These are phyloP conservation scores for Cryptococcus floricola DNA, from an alignment of 1,284 basidiomycete genomes.

Conservation along the genomic window DNA sequence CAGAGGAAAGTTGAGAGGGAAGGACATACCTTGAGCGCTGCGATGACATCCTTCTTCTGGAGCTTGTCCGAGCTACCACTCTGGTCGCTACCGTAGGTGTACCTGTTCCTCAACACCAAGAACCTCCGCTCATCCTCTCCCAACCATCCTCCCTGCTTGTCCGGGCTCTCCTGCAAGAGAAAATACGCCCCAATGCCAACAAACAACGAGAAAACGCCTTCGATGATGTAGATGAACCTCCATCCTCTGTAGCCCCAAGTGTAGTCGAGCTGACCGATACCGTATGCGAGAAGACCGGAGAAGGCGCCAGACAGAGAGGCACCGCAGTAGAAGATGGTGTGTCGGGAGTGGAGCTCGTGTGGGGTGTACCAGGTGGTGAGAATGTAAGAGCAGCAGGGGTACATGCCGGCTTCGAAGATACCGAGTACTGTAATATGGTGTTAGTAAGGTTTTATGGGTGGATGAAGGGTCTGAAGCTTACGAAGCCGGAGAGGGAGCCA, in stretches of 20 bases:
- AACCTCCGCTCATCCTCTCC: slow-evolving; percentile 18
- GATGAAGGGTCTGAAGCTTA: slow-evolving; percentile 1
- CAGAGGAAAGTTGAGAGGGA: not conserved
- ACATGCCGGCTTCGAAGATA: slow-evolving; percentile 24
- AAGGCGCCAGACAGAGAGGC: slow-evolving; percentile 24
- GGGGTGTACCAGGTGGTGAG: slow-evolving; percentile 31
- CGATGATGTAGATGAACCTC: slow-evolving; percentile 29
- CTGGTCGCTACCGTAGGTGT: slow-evolving; percentile 17
- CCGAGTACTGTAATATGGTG: slow-evolving; percentile 12
- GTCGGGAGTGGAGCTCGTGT: slow-evolving; percentile 16
- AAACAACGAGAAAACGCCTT: slow-evolving; percentile 19
- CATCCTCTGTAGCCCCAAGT: slow-evolving; percentile 26
- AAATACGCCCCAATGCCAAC: slow-evolving; percentile 18
- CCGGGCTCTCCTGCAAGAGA: slow-evolving; percentile 17
- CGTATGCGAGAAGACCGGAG: slow-evolving; percentile 33
- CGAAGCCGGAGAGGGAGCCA: slow-evolving; percentile 25
- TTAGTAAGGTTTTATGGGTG: not conserved
- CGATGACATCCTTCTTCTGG: slow-evolving; percentile 4
- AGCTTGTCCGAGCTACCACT: slow-evolving; percentile 12
- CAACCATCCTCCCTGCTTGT: slow-evolving; percentile 16
- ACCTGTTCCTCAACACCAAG: slow-evolving; percentile 18
- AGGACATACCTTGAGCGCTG: slow-evolving; percentile 20
- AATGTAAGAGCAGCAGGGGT: slow-evolving; percentile 19
- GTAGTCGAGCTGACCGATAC: slow-evolving; percentile 30
- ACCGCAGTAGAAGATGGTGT: slow-evolving; percentile 22